phyloP scores from a whole-genome alignment of 2,329 filamentous ascomycete genomes.

The Paracorniculantispora psalliotae region DNA sequence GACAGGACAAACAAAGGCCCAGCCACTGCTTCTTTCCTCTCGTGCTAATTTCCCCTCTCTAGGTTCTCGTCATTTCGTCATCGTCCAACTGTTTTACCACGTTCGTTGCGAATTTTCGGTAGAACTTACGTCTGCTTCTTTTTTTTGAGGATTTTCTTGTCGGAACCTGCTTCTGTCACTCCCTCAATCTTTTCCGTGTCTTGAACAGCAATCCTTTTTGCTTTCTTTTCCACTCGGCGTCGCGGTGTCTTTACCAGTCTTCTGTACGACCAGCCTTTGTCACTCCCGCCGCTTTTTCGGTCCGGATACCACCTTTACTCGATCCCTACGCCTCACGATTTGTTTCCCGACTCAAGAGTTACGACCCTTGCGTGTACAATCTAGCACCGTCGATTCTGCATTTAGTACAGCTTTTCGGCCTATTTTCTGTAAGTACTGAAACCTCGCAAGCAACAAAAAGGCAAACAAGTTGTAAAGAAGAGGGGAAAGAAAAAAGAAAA shows the following conservation, averaged over 20 bases:
- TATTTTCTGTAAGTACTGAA: not conserved
- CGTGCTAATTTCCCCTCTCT: conserved; percentile 19
- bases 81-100: conserved; percentile 35
- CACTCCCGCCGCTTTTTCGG: conserved; percentile 11
- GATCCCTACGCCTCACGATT: conserved; percentile 10
- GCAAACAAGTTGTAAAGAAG: not conserved
- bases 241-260: conserved; percentile 12
- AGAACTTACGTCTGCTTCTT: conserved; percentile 30
- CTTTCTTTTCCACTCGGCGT: conserved; percentile 12
- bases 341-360: conserved; percentile 10
- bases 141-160: conserved; percentile 21
- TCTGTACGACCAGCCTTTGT: conserved; percentile 14
- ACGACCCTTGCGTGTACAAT: conserved; percentile 12
- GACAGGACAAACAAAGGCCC: conserved; percentile 9
- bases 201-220: conserved; percentile 12
- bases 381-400: conserved; percentile 1
- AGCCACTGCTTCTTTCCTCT: not conserved
- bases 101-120: conserved; percentile 37
- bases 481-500: no score
- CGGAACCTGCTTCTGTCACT: conserved; percentile 22
- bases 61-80: conserved; percentile 39
- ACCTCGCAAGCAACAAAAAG: not conserved
- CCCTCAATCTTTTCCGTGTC: conserved; percentile 17
- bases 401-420: conserved; percentile 8
- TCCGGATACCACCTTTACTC: conserved; percentile 10